Evolutionary conservation across 139 green algal genomes (phyloP).

Genomic region (Chlorella sp.): DNA sequence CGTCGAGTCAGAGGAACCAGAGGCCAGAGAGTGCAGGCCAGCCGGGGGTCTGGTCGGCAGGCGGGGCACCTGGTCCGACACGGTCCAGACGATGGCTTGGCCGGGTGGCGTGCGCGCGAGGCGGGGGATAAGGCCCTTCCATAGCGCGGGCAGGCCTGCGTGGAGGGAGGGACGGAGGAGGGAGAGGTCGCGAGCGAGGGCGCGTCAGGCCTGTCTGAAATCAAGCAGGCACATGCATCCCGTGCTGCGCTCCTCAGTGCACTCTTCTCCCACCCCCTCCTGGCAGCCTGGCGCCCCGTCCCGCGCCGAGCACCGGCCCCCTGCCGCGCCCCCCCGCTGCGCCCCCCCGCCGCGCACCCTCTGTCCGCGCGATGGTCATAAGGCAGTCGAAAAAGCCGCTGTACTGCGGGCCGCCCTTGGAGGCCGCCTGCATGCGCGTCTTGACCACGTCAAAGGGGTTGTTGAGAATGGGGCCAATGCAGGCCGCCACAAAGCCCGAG

Average conservation of each 20-base stretch:
- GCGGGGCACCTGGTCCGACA: conserved; percentile 84
- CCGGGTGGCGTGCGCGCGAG: conserved; percentile 95
- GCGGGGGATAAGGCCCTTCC: conserved; percentile 87
- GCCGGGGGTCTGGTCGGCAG: conserved; percentile 24
- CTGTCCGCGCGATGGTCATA: conserved; percentile 72
- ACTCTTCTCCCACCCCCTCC: no score
- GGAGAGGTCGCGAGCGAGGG: no score
- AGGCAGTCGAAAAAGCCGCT: conserved; percentile 84
- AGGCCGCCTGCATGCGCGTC: conserved; percentile 43
- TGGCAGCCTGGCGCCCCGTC: no score
- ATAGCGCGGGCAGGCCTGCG: conserved; percentile 75
- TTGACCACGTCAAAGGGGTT: conserved; percentile 96
- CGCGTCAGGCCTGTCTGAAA: no score
- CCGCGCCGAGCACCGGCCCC: no score
- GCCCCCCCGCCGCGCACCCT: conserved; percentile 46
- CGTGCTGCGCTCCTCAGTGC: no score
- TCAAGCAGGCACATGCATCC: no score
- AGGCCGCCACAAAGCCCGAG: conserved; percentile 86
- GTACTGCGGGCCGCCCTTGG: conserved; percentile 65
- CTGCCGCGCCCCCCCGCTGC: no score
- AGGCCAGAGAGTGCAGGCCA: neutral
- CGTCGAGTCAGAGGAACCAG: no score
- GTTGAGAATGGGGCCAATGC: conserved; percentile 82
- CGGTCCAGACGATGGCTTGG: conserved; percentile 92
- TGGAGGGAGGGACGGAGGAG: neutral